Percentiles rank a stretch among this genome's conserved stretches.
Conservation (phyloP, 164 flowering plant genomes). For the Umbellularia californica region DNA sequence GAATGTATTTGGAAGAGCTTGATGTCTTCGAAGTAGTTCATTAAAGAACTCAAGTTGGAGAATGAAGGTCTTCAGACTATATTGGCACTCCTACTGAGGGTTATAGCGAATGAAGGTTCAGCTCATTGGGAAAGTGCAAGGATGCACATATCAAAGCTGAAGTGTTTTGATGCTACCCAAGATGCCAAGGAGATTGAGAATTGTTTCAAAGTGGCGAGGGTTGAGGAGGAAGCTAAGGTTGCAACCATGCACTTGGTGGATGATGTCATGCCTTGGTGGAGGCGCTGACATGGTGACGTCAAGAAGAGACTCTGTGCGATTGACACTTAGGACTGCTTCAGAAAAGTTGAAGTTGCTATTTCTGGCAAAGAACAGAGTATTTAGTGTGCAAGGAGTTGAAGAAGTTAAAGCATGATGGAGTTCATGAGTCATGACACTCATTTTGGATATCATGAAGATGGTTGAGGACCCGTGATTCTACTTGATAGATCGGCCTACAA, state of each 20-base stretch:
- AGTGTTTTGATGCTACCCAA: neutral
- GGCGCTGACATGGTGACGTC: neutral
- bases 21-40: too few species aligned
- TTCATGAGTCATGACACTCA: neutral
- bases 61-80: too few species aligned
- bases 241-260: neutral
- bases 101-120: too few species aligned
- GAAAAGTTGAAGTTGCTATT: neutral
- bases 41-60: too few species aligned
- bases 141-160: neutral
- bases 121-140: neutral
- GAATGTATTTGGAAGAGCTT: too few species aligned
- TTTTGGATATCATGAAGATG: neutral
- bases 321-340: conserved; percentile 1
- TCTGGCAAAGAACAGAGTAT: too few species aligned
- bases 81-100: too few species aligned
- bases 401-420: neutral
- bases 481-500: too few species aligned
- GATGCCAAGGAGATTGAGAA: neutral
- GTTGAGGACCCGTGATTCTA: neutral
- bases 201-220: neutral
- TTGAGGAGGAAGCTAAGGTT: neutral
- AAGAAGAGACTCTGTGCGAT: neutral
- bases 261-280: neutral
- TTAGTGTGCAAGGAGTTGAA: neutral